Conservation (phyloP, 352 stramenopile species). For the Globisporangium nagaii region DNA sequence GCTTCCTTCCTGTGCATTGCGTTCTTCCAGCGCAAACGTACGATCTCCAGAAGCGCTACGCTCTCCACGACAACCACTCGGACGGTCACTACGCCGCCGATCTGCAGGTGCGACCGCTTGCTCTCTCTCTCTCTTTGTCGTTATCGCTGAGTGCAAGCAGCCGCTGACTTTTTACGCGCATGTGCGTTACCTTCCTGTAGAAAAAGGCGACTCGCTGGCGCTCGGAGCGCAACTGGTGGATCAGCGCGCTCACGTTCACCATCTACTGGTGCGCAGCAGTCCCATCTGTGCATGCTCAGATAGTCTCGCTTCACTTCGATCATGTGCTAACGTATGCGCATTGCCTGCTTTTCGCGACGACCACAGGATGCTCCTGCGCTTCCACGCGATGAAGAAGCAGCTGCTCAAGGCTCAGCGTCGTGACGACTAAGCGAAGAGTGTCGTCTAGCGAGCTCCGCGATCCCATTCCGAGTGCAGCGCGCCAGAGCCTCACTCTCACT, state of each 20-base stretch:
- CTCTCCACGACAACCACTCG: conserved; percentile 16
- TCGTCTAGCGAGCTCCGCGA: background rate
- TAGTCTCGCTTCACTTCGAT: background rate
- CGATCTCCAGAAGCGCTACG: conserved; percentile 77
- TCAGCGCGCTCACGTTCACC: conserved; percentile 77
- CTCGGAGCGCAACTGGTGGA: conserved; percentile 81
- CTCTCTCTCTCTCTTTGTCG: too few relatives aligned
- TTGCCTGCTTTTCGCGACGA: too few relatives aligned
- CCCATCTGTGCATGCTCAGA: too few relatives aligned
- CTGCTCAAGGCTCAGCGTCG: conserved; percentile 56
- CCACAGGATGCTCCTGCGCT: conserved; percentile 67
- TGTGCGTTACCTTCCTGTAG: conserved; percentile 9
- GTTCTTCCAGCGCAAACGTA: conserved; percentile 52
- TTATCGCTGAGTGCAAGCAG: too few relatives aligned
- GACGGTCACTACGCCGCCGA: conserved; percentile 65
- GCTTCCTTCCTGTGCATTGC: too few relatives aligned
- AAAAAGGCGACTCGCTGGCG: conserved; percentile 78
- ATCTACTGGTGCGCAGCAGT: conserved; percentile 64
- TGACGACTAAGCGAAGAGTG: conserved; percentile 36
- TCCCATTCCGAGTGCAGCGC: background rate
- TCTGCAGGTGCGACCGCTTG: conserved; percentile 35
- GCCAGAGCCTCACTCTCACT: too few relatives aligned
- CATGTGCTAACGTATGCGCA: background rate
- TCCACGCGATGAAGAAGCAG: conserved; percentile 80
- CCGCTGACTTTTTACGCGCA: background rate